Percentiles rank a stretch among this genome's conserved stretches.
These are phyloP conservation scores for Ministeria vibrans DNA, from an alignment of 78 protist genomes.

Conservation along the genomic window DNA sequence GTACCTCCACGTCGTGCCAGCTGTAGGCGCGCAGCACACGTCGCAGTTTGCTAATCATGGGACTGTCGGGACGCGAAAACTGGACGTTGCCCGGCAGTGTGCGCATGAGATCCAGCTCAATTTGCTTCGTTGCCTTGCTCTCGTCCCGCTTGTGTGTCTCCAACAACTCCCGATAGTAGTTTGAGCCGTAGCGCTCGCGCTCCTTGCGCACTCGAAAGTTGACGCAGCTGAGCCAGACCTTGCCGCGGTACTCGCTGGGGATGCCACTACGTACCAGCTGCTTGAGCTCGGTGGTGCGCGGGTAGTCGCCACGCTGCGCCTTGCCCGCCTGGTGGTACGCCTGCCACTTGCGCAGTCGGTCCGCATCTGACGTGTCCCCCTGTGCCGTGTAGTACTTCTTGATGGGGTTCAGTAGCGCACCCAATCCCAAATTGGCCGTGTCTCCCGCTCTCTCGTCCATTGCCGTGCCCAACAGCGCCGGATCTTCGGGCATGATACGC, in stretches of 20 bases:
- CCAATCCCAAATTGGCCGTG: no score
- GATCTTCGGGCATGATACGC: no score
- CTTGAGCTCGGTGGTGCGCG: neutral
- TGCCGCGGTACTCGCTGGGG: neutral
- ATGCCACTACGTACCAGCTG: neutral
- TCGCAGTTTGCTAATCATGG: neutral
- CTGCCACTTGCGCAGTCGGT: neutral
- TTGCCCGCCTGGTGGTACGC: neutral
- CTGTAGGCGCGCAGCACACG: conserved; percentile 1
- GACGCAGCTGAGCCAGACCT: neutral
- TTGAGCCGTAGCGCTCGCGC: neutral
- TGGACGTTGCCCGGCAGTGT: neutral
- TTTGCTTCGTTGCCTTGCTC: neutral
- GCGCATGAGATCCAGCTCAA: conserved; percentile 8
- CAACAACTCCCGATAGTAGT: neutral
- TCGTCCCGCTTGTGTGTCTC: no score
- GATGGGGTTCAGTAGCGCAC: neutral
- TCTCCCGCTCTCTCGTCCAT: no score
- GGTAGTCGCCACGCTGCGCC: neutral
- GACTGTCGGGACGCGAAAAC: neutral
- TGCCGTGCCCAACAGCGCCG: no score
- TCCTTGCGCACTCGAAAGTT: neutral
- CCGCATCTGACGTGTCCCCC: neutral
- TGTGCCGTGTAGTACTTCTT: neutral
- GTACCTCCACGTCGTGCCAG: neutral